Evolutionary conservation across 768 basidiomycete species (phyloP).

Genomic region (Suillus weaverae): DNA sequence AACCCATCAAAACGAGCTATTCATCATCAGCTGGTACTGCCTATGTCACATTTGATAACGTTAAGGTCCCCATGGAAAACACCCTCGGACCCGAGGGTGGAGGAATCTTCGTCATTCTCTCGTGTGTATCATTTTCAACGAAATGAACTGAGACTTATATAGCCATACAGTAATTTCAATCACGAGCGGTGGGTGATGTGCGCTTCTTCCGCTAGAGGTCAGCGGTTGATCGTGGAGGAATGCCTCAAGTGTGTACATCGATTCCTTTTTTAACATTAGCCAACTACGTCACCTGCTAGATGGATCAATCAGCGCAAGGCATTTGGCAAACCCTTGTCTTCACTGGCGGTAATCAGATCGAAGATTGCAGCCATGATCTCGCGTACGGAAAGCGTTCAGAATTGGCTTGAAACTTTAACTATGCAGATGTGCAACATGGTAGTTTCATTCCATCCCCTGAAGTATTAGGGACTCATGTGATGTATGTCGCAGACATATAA

Average conservation of each 20-base stretch:
- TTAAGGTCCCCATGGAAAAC: conserved; percentile 82
- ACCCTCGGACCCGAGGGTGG: conserved; percentile 79
- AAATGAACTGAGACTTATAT: conserved; percentile 2
- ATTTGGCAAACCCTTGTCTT: conserved; percentile 68
- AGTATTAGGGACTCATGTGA: conserved; percentile 19
- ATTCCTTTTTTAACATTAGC: not conserved
- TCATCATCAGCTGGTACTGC: conserved; percentile 83
- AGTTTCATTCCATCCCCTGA: conserved; percentile 7
- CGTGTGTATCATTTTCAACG: conserved; percentile 33
- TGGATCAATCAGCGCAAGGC: conserved; percentile 81
- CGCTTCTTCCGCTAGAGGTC: conserved; percentile 51
- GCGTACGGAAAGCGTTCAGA: conserved; percentile 71
- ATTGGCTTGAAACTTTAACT: conserved; percentile 78
- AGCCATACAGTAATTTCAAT: conserved; percentile 53
- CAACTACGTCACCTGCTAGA: conserved; percentile 28
- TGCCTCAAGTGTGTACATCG: conserved; percentile 54
- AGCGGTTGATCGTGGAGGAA: conserved; percentile 70
- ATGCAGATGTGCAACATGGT: conserved; percentile 84
- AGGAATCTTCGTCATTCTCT: conserved; percentile 63
- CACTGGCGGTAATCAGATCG: conserved; percentile 72
- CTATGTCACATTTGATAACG: conserved; percentile 74
- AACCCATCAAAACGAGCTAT: conserved; percentile 80
- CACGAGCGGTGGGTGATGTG: conserved; percentile 77
- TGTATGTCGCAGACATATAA: conserved; percentile 51
- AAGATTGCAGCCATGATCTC: conserved; percentile 75